These are phyloP conservation scores for Candida tropicalis DNA, from an alignment of 1,139 yeast genomes.

Conservation along the genomic window DNA sequence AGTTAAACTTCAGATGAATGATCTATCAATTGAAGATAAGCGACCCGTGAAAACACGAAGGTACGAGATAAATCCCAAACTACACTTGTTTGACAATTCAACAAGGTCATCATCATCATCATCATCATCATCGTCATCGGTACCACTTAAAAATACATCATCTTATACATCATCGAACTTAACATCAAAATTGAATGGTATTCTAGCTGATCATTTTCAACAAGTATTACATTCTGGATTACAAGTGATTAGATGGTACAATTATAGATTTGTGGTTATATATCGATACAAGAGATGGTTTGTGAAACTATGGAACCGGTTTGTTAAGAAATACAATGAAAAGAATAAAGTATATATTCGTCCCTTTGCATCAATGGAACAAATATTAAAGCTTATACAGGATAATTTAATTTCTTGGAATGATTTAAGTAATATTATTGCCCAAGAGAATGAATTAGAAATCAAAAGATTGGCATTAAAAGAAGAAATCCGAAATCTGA, in stretches of 20 bases:
- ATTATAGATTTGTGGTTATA: constrained; percentile 26
- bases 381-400: constrained; percentile 26
- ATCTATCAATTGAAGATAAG: constrained; percentile 13
- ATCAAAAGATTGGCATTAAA: constrained; percentile 19
- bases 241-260: constrained; percentile 26
- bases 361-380: constrained; percentile 26
- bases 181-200: constrained; percentile 14
- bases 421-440: constrained; percentile 29
- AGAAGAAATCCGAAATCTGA: constrained; percentile 12
- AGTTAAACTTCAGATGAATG: constrained; percentile 17
- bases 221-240: constrained; percentile 10
- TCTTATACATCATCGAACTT: constrained; percentile 12
- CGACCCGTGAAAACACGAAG: neutral
- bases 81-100: constrained; percentile 7
- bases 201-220: constrained; percentile 12
- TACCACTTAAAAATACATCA: neutral
- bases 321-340: constrained; percentile 33
- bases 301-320: constrained; percentile 40
- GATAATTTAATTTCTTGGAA: constrained; percentile 23
- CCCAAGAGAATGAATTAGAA: constrained; percentile 32
- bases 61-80: constrained; percentile 10
- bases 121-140: too few relatives aligned
- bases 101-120: too few relatives aligned
- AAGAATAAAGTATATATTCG: constrained; percentile 21
- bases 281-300: constrained; percentile 40